Conservation (phyloP, 192 early-diverging fungal genomes). For the Umbelopsis vinacea region DNA sequence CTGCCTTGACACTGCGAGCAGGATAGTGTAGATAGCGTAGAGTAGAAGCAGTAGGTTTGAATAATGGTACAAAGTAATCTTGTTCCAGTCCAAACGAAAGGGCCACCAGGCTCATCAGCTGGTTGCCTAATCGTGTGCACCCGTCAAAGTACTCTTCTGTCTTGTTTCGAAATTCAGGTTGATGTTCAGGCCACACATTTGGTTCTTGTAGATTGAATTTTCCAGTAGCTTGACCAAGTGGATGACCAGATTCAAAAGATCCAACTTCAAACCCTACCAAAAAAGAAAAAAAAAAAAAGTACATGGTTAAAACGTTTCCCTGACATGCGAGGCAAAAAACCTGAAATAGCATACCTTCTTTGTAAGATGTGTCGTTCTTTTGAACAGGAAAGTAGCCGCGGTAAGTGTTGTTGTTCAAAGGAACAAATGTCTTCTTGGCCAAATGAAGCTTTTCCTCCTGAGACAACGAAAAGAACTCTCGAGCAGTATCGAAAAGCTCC, state of each 20-base stretch:
- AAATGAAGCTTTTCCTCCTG: not conserved
- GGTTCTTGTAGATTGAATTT: slow-evolving; percentile 11
- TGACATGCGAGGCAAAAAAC: not conserved
- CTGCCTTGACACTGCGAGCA: not conserved
- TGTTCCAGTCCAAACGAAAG: not conserved
- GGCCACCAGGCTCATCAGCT: slow-evolving; percentile 11
- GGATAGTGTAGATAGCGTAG: slow-evolving; percentile 12
- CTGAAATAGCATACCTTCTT: slow-evolving; percentile 5
- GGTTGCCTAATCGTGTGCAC: slow-evolving; percentile 1
- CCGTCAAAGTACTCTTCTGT: slow-evolving; percentile 9
- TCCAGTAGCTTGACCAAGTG: not conserved
- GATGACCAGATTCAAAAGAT: not conserved
- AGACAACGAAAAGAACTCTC: not conserved
- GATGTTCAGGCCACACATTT: slow-evolving; percentile 10
- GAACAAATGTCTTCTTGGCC: slow-evolving; percentile 4
- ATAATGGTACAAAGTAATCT: slow-evolving; percentile 13
- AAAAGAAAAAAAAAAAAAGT: no score
- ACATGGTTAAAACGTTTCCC: not conserved
- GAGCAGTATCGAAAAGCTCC: not conserved
- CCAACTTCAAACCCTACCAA: slow-evolving; percentile 14
- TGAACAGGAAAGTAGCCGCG: slow-evolving; percentile 16
- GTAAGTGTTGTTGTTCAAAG: not conserved
- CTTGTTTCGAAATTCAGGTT: not conserved
- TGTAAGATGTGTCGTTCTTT: slow-evolving; percentile 19
- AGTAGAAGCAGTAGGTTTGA: not conserved